Percentiles rank a stretch among this genome's conserved stretches.
These are phyloP conservation scores for Beauveria brongniartii DNA, from an alignment of 2,329 filamentous ascomycete species.

Conservation along the genomic window DNA sequence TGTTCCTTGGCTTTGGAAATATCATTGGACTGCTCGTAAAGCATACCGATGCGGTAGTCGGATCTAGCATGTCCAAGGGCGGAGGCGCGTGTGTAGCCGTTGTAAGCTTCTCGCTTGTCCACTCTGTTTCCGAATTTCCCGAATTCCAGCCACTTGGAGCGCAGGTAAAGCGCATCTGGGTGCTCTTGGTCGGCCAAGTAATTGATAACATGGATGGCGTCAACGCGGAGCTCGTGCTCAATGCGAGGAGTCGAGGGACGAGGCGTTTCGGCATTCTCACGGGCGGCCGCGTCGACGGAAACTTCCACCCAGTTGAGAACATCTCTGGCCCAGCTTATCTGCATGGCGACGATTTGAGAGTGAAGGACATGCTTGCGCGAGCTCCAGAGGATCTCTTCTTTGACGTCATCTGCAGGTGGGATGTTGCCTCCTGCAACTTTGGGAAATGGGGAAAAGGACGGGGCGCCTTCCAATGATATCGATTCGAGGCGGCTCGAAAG, in stretches of 20 bases:
- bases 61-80: conserved; percentile 80
- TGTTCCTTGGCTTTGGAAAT: conserved; percentile 84
- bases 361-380: conserved; percentile 77
- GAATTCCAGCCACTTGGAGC: conserved; percentile 95
- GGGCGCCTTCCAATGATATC: conserved; percentile 45
- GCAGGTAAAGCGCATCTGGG: conserved; percentile 88
- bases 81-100: conserved; percentile 77
- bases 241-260: conserved; percentile 74
- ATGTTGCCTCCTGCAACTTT: conserved; percentile 81
- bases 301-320: conserved; percentile 83
- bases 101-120: conserved; percentile 91
- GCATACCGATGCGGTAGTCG: conserved; percentile 96
- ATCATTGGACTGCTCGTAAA: conserved; percentile 93
- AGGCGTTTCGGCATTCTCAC: conserved; percentile 44
- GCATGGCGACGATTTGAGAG: conserved; percentile 92
- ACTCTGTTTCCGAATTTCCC: conserved; percentile 86
- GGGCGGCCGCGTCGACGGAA: conserved; percentile 65
- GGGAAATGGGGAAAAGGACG: conserved; percentile 87
- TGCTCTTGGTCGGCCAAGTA: conserved; percentile 89
- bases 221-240: conserved; percentile 79
- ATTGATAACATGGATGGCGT: conserved; percentile 84
- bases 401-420: conserved; percentile 87
- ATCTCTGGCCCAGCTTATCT: conserved; percentile 94
- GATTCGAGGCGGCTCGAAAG: conserved; percentile 29
- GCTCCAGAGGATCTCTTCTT: conserved; percentile 81